These are phyloP conservation scores for Nicotiana sylvestris DNA, from an alignment of 257 asterid species.

Conservation along the genomic window DNA sequence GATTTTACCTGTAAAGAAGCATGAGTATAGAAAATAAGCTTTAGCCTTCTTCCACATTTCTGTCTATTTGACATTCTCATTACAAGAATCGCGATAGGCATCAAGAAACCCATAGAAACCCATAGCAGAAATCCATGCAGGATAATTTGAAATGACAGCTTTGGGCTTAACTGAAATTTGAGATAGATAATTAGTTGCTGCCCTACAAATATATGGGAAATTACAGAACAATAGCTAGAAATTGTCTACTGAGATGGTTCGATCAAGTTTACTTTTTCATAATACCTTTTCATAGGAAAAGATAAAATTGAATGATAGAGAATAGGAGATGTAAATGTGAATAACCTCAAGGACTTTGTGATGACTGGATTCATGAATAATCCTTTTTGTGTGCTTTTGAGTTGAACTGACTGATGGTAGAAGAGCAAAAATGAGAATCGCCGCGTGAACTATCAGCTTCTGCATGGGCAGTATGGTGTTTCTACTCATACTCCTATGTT, in stretches of 20 bases:
- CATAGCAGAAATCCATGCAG: conserved; percentile 81
- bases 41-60: conserved; percentile 40
- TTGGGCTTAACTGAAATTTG: conserved; percentile 38
- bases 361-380: conserved; percentile 25
- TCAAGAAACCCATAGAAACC: conserved; percentile 80
- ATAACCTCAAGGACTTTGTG: conserved; percentile 35
- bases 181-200: not conserved
- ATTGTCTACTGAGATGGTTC: not conserved
- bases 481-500: not conserved
- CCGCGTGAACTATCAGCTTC: conserved; percentile 25
- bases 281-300: not conserved
- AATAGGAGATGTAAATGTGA: not conserved
- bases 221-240: not conserved
- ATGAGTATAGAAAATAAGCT: conserved; percentile 60
- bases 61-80: conserved; percentile 58
- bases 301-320: not conserved
- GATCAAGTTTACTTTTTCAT: not conserved
- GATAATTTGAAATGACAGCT: conserved; percentile 49
- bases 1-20: conserved; percentile 52
- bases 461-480: conserved; percentile 22
- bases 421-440: conserved; percentile 30
- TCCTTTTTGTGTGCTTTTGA: conserved; percentile 12
- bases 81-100: conserved; percentile 60
- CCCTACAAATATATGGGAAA: not conserved
- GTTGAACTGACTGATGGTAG: conserved; percentile 29